A percentile compares a stretch with the other conserved stretches of the same genome.
These are phyloP conservation scores for Trichoderma aggressivum DNA, from an alignment of 2,329 filamentous ascomycete species.

Conservation along the genomic window DNA sequence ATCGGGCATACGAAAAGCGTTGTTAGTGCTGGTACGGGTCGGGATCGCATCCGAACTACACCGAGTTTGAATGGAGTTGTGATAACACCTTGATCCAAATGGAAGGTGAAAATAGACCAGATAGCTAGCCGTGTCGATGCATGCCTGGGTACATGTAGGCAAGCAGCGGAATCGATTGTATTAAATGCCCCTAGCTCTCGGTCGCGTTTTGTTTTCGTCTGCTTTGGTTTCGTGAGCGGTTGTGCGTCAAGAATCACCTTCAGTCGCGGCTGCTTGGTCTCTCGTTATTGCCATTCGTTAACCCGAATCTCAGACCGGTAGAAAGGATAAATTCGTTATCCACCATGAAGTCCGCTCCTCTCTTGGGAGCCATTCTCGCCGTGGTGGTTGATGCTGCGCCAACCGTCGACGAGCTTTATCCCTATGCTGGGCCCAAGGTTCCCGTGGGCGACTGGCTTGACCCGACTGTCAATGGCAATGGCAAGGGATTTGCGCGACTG, in stretches of 20 bases:
- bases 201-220: neutral
- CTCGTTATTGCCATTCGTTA: neutral
- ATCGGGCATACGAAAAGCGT: neutral
- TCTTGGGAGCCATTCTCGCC: slow-evolving; percentile 1
- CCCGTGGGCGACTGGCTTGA: slow-evolving; percentile 2
- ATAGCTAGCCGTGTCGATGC: neutral
- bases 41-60: neutral
- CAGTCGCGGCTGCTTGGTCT: neutral
- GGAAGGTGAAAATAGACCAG: neutral
- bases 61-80: neutral
- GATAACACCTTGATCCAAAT: neutral
- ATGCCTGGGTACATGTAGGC: too few species aligned
- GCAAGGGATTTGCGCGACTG: slow-evolving; percentile 1
- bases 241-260: neutral
- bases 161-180: neutral
- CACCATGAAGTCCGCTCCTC: neutral
- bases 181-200: neutral
- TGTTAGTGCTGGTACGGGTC: neutral
- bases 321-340: neutral
- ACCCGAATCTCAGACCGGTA: neutral
- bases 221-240: neutral
- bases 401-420: slow-evolving; percentile 1
- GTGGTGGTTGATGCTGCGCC: neutral
- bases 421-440: neutral
- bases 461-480: slow-evolving; percentile 5